Evolutionary conservation across 805 yeast genomes (phyloP).

Genomic region (Kodamaea hsintzibuensis): DNA sequence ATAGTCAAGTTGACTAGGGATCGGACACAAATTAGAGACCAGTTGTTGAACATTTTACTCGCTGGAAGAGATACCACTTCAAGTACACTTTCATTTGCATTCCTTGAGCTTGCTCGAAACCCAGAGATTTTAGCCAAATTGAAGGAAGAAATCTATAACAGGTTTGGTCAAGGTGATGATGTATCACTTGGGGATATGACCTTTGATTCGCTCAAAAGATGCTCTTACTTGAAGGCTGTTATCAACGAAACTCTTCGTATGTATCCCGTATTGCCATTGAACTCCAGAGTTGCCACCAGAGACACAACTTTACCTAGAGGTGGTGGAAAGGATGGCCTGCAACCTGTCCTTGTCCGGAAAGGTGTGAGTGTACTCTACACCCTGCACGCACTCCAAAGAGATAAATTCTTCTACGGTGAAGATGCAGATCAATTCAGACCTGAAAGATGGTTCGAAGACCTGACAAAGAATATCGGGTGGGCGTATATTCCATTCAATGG

Average conservation of each 20-base stretch:
- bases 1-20: slow-evolving; percentile 39
- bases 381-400: slow-evolving; percentile 44
- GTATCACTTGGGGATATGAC: slow-evolving; percentile 30
- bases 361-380: slow-evolving; percentile 43
- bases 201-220: slow-evolving; percentile 38
- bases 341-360: slow-evolving; percentile 32
- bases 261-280: slow-evolving; percentile 32
- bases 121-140: slow-evolving; percentile 32
- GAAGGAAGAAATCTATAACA: slow-evolving; percentile 26
- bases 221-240: slow-evolving; percentile 39
- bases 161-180: slow-evolving; percentile 33
- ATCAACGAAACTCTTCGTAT: slow-evolving; percentile 38
- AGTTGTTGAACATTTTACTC: slow-evolving; percentile 39
- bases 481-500: slow-evolving; percentile 24
- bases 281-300: slow-evolving; percentile 22
- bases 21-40: slow-evolving; percentile 37
- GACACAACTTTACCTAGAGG: slow-evolving; percentile 26
- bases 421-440: slow-evolving; percentile 35
- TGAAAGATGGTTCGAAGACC: slow-evolving; percentile 34
- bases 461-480: slow-evolving; percentile 19
- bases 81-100: slow-evolving; percentile 36
- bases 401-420: slow-evolving; percentile 29
- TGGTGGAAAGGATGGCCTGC: slow-evolving; percentile 27
- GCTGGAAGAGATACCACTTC: slow-evolving; percentile 49
- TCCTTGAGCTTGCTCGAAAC: slow-evolving; percentile 36